Percentiles rank a stretch among this genome's conserved stretches.
Conservation (phyloP, 2,329 filamentous ascomycete species). For the Verticillium isaacii region DNA sequence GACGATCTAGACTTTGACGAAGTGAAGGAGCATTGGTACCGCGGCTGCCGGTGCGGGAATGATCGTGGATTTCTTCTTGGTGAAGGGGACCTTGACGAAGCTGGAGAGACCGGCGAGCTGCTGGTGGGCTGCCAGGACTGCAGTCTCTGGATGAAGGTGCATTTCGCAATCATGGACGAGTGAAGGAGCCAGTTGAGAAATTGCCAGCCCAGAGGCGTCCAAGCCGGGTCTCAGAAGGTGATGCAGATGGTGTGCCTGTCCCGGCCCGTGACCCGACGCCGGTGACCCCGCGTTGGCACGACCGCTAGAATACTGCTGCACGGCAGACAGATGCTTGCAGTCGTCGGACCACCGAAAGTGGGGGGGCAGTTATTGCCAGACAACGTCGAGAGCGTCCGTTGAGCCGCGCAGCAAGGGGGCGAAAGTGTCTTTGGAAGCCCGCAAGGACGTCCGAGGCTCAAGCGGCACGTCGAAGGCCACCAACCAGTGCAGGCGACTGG, state of each 20-base stretch:
- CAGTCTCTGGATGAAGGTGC: slow-evolving; percentile 61
- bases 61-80: slow-evolving; percentile 52
- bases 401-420: no score
- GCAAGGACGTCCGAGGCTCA: no score
- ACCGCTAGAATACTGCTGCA: no score
- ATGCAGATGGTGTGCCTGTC: neutral
- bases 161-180: slow-evolving; percentile 53
- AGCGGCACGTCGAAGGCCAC: no score
- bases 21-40: slow-evolving; percentile 44
- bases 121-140: slow-evolving; percentile 63
- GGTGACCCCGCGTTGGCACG: no score
- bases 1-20: slow-evolving; percentile 58
- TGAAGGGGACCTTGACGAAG: slow-evolving; percentile 56
- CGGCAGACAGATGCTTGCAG: no score
- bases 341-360: no score
- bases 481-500: no score
- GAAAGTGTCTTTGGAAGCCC: no score
- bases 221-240: neutral
- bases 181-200: slow-evolving; percentile 16
- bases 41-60: slow-evolving; percentile 61
- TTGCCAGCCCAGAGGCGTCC: neutral
- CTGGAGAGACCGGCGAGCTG: slow-evolving; percentile 52
- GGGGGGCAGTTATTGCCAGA: no score
- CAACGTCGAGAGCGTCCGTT: no score
- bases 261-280: neutral